These are phyloP conservation scores for Myochromella boudieri DNA, from an alignment of 768 basidiomycete genomes.

Conservation along the genomic window DNA sequence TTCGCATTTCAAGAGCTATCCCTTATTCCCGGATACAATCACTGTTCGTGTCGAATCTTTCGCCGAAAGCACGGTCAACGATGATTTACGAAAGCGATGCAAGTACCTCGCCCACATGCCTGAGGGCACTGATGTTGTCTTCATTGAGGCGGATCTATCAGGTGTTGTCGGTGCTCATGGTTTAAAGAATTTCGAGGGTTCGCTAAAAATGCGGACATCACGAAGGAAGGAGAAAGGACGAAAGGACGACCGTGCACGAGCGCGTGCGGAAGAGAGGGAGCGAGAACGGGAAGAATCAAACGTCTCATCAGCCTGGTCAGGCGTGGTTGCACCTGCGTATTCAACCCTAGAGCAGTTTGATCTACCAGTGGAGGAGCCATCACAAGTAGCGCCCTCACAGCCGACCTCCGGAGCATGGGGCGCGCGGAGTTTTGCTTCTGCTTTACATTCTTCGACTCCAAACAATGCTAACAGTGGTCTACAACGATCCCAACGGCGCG, in stretches of 20 bases:
- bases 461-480: slow-evolving; percentile 23
- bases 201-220: slow-evolving; percentile 71
- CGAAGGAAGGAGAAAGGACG: slow-evolving; percentile 79
- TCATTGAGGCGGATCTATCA: slow-evolving; percentile 84
- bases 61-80: slow-evolving; percentile 81
- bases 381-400: slow-evolving; percentile 15
- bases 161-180: slow-evolving; percentile 75
- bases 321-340: slow-evolving; percentile 16
- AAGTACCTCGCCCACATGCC: slow-evolving; percentile 95
- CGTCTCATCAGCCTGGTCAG: slow-evolving; percentile 17
- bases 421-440: slow-evolving; percentile 77
- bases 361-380: slow-evolving; percentile 23
- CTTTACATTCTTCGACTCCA: slow-evolving; percentile 57
- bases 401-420: slow-evolving; percentile 68
- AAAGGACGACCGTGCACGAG: slow-evolving; percentile 85
- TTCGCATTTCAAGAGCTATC: slow-evolving; percentile 78
- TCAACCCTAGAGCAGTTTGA: slow-evolving; percentile 23
- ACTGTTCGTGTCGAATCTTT: slow-evolving; percentile 76
- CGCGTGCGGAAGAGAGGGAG: slow-evolving; percentile 75
- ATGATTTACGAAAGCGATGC: slow-evolving; percentile 91
- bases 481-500: slow-evolving; percentile 27
- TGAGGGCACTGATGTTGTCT: slow-evolving; percentile 89
- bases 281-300: slow-evolving; percentile 49
- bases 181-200: slow-evolving; percentile 79
- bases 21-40: slow-evolving; percentile 82